phyloP scores from a whole-genome alignment of 129 eudicot genomes.

The Centaurea solstitialis region DNA sequence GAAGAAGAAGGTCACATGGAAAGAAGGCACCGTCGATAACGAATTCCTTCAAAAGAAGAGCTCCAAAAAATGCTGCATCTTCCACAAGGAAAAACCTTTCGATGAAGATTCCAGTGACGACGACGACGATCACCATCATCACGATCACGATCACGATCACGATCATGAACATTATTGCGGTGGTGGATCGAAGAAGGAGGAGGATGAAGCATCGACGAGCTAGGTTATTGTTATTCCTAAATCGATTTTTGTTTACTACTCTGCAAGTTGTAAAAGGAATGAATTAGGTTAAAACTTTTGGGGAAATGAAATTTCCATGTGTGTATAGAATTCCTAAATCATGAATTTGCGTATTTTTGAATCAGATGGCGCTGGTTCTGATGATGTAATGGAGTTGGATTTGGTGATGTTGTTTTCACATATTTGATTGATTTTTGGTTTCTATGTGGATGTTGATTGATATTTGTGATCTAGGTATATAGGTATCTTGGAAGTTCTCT shows the following conservation, averaged over 20 bases:
- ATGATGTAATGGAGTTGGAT: background rate
- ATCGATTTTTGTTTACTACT: background rate
- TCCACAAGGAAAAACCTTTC: slow-evolving; percentile 79
- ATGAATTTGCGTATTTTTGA: slow-evolving; percentile 9
- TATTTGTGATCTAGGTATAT: background rate
- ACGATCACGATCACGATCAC: slow-evolving; percentile 15
- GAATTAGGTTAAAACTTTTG: slow-evolving; percentile 1
- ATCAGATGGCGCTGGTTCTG: slow-evolving; percentile 16
- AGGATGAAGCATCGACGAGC: slow-evolving; percentile 38
- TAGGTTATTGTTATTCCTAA: slow-evolving; percentile 5
- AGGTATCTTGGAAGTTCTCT: background rate
- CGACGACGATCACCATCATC: slow-evolving; percentile 37
- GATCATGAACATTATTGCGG: slow-evolving; percentile 31
- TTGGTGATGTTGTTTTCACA: slow-evolving; percentile 3
- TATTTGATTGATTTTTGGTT: slow-evolving; percentile 15
- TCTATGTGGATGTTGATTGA: slow-evolving; percentile 7
- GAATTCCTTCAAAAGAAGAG: slow-evolving; percentile 80
- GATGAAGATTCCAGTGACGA: slow-evolving; percentile 89
- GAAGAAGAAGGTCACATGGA: slow-evolving; percentile 97
- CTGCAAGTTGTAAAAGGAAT: background rate
- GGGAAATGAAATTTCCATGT: background rate
- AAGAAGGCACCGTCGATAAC: slow-evolving; percentile 87
- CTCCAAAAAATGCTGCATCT: slow-evolving; percentile 92
- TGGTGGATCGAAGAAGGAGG: slow-evolving; percentile 39
- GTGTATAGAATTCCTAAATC: background rate